Conservation (phyloP, 73 alveolate genomes). For the Uronychia setigera region DNA sequence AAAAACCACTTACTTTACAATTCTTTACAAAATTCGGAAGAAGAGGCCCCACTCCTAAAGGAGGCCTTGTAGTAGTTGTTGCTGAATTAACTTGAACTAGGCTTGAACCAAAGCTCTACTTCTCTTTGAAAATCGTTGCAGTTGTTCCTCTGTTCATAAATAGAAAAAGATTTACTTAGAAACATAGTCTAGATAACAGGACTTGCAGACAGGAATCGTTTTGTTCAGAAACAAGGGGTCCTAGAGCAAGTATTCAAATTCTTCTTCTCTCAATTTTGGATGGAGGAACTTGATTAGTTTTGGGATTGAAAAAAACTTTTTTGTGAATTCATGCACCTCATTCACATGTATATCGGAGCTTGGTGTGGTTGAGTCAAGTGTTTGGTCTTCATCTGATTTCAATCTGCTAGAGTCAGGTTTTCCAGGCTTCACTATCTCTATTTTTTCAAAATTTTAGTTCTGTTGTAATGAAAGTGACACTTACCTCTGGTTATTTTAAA, state of each 20-base stretch:
- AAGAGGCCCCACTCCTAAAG: neutral
- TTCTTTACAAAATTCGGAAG: neutral
- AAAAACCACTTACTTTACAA: neutral
- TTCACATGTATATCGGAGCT: too few relatives aligned
- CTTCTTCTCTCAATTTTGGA: conserved; percentile 5
- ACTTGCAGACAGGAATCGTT: neutral
- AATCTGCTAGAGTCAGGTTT: neutral
- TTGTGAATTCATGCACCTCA: neutral
- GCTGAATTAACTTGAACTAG: neutral
- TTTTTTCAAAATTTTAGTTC: neutral
- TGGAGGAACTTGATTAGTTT: neutral
- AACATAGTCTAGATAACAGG: conserved; percentile 1
- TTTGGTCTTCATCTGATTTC: neutral
- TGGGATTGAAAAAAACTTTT: neutral
- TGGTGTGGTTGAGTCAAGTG: neutral
- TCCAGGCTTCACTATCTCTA: neutral
- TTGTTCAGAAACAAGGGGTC: conserved; percentile 13
- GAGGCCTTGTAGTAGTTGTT: neutral
- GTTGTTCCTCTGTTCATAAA: neutral
- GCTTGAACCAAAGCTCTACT: neutral
- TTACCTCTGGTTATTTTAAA: neutral
- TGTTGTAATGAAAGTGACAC: neutral
- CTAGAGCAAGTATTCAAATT: neutral
- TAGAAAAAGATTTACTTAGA: neutral
- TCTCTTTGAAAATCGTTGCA: neutral